Conservation (phyloP, 2,329 filamentous ascomycete species). For the Pseudogymnoascus sp. region DNA sequence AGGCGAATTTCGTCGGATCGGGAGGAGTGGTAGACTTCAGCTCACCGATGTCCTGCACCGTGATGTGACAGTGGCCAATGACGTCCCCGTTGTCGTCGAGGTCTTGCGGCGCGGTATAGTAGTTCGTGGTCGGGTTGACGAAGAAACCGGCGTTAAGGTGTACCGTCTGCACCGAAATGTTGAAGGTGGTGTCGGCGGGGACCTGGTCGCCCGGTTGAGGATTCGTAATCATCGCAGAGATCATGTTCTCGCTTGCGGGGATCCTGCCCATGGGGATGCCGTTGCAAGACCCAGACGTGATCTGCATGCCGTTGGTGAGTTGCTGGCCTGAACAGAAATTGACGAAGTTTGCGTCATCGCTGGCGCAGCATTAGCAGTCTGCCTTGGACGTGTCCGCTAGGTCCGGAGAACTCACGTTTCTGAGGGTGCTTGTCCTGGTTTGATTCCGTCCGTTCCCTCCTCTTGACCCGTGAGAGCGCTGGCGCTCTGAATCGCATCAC, state of each 20-base stretch:
- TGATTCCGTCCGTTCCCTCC: neutral
- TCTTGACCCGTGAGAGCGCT: neutral
- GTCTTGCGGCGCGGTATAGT: conserved; percentile 27
- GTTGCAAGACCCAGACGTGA: conserved; percentile 46
- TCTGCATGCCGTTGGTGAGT: conserved; percentile 48
- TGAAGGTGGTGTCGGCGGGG: conserved; percentile 28
- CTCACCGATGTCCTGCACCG: conserved; percentile 30
- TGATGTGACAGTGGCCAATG: conserved; percentile 34
- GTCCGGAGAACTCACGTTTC: conserved; percentile 32
- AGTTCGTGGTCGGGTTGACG: conserved; percentile 25
- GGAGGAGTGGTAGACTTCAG: conserved; percentile 16
- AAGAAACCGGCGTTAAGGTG: conserved; percentile 25
- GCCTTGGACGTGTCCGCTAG: conserved; percentile 10
- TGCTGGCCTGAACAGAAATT: conserved; percentile 50
- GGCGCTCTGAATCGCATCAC: neutral
- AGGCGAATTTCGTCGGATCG: conserved; percentile 30
- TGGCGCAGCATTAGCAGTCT: conserved; percentile 22
- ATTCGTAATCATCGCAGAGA: conserved; percentile 45
- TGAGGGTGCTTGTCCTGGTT: conserved; percentile 34
- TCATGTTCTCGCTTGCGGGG: conserved; percentile 43
- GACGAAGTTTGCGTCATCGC: conserved; percentile 48
- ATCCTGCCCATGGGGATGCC: conserved; percentile 46
- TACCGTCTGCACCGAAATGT: conserved; percentile 20
- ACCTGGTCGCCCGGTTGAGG: conserved; percentile 38
- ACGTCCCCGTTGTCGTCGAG: conserved; percentile 26